phyloP scores from a whole-genome alignment of 345 rosid species.

The Pugionium dolabratum region DNA sequence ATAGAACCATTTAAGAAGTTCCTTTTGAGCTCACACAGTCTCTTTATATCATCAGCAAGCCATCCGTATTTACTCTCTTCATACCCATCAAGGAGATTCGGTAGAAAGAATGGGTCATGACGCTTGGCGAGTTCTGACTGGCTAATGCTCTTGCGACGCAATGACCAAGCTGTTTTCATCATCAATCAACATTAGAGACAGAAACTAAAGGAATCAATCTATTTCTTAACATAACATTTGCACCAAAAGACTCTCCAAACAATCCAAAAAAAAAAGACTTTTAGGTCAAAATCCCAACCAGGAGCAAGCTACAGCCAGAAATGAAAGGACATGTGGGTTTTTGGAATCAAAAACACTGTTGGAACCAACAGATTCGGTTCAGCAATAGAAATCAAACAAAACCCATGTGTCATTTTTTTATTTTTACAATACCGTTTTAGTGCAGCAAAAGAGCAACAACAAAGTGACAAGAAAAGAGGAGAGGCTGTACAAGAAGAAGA shows the following conservation, averaged over 20 bases:
- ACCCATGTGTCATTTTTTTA: not conserved
- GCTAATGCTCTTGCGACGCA: not conserved
- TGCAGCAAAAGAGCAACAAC: not conserved
- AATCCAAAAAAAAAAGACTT: conserved; percentile 6
- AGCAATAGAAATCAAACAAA: conserved; percentile 2
- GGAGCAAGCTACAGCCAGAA: not conserved
- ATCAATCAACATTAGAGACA: not conserved
- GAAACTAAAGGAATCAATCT: not conserved
- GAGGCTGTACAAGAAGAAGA: not conserved
- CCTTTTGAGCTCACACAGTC: conserved; percentile 21
- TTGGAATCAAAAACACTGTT: not conserved
- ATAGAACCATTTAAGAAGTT: not conserved
- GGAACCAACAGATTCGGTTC: conserved; percentile 15
- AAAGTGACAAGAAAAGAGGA: conserved; percentile 16
- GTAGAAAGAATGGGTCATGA: conserved; percentile 35
- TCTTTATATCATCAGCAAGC: conserved; percentile 10
- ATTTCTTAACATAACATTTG: not conserved
- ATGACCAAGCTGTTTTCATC: conserved; percentile 26
- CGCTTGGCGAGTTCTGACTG: conserved; percentile 34
- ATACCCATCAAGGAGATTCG: conserved; percentile 24
- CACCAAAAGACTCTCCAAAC: conserved; percentile 9
- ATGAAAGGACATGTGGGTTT: not conserved
- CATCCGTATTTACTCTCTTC: conserved; percentile 26
- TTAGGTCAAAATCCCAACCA: conserved; percentile 9
- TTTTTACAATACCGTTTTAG: conserved; percentile 4